Evolutionary conservation across 78 protist species (phyloP), one percentile per base, ranked within the genome.

Genomic region (Dictyostelium firmibasis): DNA sequence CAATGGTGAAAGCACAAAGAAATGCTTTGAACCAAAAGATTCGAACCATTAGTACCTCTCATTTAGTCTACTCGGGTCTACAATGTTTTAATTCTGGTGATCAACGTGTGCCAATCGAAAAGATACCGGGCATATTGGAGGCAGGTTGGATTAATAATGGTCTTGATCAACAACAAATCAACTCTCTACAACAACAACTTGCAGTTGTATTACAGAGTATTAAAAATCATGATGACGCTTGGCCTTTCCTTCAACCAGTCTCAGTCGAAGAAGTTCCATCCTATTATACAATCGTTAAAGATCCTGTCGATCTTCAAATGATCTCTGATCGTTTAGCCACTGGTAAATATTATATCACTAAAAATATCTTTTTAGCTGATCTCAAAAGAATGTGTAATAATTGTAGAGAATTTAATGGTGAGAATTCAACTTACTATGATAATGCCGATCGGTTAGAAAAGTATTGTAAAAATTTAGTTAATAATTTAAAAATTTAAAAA

Each of bases 331-430:
- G 97, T 25, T 16, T 95, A 1, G 47, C 86, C 41, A 31, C 60
- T 29, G 81, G 87, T 11, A 41, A 67, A 1, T 95, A 91, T 75
- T 95, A 95, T 41, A 86, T 95, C 81, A 95, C 97, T 31, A 70
- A 86, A 44, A 84, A 95, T 44, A 84, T 95, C 53, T 89, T 95
- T 47, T 23, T 72, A 9, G 91, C 97, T 7, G 97, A 95, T 69
- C 16, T 95, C 0, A 87, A 79, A 75, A 85, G 97, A 70, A 86
- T 95, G 86, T 95, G 92, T 53, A 74, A 95, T n/a, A 95, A 95
- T 25, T 95, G 97, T 76, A 38, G 86, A 60, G 81, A 70, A n/a
- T 95, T 70, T 82, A 95, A 95, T 53, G 85, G 86, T 36, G 96
- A 94, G 38, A 92, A 85, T 50, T 23, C 92, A 18, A 18, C 36